Conservation (phyloP, 371 early-diverging fungal species). For the Apophysomyces elegans region DNA sequence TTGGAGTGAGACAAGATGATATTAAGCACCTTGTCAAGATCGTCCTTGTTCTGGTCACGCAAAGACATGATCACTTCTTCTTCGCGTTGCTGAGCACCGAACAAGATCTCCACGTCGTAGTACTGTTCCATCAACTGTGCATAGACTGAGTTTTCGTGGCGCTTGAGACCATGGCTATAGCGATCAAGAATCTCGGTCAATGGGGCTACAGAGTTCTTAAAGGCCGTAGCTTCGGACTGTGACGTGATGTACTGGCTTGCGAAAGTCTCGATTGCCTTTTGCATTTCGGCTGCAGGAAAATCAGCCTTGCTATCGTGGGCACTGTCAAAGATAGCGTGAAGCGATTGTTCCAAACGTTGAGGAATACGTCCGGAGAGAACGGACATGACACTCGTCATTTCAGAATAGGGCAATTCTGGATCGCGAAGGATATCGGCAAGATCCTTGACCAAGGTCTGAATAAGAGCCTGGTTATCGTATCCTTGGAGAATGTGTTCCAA, state of each 20-base stretch:
- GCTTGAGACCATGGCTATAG: slow-evolving; percentile 78
- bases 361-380: slow-evolving; percentile 90
- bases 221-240: slow-evolving; percentile 68
- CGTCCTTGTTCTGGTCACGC: slow-evolving; percentile 85
- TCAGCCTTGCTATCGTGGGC: slow-evolving; percentile 42
- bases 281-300: slow-evolving; percentile 81
- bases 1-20: slow-evolving; percentile 87
- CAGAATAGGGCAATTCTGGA: slow-evolving; percentile 86
- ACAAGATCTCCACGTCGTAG: slow-evolving; percentile 84
- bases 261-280: slow-evolving; percentile 65
- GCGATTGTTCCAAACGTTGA: slow-evolving; percentile 63
- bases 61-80: slow-evolving; percentile 86
- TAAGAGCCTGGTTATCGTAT: slow-evolving; percentile 80
- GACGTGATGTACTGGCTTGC: slow-evolving; percentile 54
- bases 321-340: slow-evolving; percentile 53
- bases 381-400: slow-evolving; percentile 82
- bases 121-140: slow-evolving; percentile 81
- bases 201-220: slow-evolving; percentile 68
- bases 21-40: slow-evolving; percentile 76
- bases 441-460: slow-evolving; percentile 71
- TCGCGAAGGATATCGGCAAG: slow-evolving; percentile 77
- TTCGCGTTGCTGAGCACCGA: slow-evolving; percentile 74
- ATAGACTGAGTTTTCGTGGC: slow-evolving; percentile 76
- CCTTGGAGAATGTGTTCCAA: slow-evolving; percentile 87
- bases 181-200: slow-evolving; percentile 68